Evolutionary conservation across 305 asterid species (phyloP), one percentile per base, ranked within the genome.

Genomic region (Rubia tinctorum): DNA sequence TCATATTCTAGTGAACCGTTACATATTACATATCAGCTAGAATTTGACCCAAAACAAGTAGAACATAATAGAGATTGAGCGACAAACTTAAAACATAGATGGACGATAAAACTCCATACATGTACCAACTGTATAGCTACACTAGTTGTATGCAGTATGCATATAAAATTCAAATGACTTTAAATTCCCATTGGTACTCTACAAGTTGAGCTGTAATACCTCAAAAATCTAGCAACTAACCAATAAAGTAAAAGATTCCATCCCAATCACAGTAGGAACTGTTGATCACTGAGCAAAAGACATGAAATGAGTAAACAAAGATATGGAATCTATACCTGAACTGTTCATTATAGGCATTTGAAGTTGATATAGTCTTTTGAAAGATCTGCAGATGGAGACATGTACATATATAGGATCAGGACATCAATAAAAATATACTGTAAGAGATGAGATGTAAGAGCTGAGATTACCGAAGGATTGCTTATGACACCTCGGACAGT

Each of bases 401-500:
- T 8, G 59, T 13, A 17, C 6, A 37, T 27, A 55, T 13, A 18
- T 34, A 5, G 39, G 39, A 34, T 39, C 51, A 77, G 23, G 0
- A 53, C 25, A 75, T 65, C 56, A 43, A 45, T 23, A 0, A 6
- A 49, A 47, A 62, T 13, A 39, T n/a, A 13, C 12, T 42, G n/a
- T 25, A 44, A 71, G 63, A 47, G 15, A 47, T 47, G 18, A 0
- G 14, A 18, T 1, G 6, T 43, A 51, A 7, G 23, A 53, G 23
- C n/a, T 22, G 15, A 53, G 60, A 22, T 59, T 71, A 94, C 99
- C 90, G 98, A 97, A 20, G 99, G 99, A 84, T 94, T 94, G 92
- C 99, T 94, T 74, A 97, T 94, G 70, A 94, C 98, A 39, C 99
- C 99, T 79, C 99, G 81, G 71, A 94, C 97, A 27, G 98, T 98